Base-by-base conservation (phyloP, 2,329 filamentous ascomycete genomes). In the Penicillium corylophilum region DNA sequence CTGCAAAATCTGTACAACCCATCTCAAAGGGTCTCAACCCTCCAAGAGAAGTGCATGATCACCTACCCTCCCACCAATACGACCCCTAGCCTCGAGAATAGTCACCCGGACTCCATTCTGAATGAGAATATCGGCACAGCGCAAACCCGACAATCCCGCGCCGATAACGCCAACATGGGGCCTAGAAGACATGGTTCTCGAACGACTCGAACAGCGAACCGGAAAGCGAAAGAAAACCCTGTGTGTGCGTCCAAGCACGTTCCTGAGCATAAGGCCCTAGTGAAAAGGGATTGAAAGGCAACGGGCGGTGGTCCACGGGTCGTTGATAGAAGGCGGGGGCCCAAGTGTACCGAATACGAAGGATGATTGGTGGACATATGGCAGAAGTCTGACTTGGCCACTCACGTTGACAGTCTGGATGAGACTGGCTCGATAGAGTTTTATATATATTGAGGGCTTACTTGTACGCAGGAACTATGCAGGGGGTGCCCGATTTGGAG, bases 81-180 rank as follows among this genome's bases (percentile, higher is more conserved):
- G 73, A 64, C 82, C 66, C 48, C 83, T 74, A 2, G 79, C 83
- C 66, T 86, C 83, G 13, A 85, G 70, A 15, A 86, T 79, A 0
- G 82, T 85, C 22, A 85, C 82, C 55, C 75, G 74, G 33, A 76
- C 72, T 8, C 82, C 82, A 61, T 79, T 77, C 49, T 79, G 75
- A 4, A 82, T 65, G 7, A 86, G 70, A 13, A 85, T 70, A 54
- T 84, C 81, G 31, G 82, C 82, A 61, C 81, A 84, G 62, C 82
- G 74, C 18, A 86, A 65, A 1, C 83, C 83, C 10, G 83, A 78
- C 20, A 86, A 71, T 10, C 83, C 83, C 33, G 82, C 82, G 16
- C 83, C 83, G 9, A 86, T 74, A 23, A 86, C 71, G 39, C 82
- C 80, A n/a, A 86, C 72, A 54, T 77, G 77, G 6, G 77, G 77